Conservation (phyloP, 495 filamentous ascomycete genomes). For the Penicillium pancosmium region DNA sequence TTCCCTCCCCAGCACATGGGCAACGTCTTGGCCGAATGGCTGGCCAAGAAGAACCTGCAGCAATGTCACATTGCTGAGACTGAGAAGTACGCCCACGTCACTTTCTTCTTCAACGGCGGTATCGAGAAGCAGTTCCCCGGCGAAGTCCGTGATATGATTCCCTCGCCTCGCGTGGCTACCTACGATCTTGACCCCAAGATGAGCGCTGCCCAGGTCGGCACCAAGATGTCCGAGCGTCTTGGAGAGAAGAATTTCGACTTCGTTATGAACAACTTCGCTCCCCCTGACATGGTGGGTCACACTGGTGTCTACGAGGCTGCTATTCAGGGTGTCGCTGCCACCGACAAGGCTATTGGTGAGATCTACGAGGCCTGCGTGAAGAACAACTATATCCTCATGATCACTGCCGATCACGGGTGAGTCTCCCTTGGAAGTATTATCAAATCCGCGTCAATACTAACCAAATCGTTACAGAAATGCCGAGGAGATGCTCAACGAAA, state of each 20-base stretch:
- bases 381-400: slow-evolving; percentile 86
- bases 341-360: slow-evolving; percentile 89
- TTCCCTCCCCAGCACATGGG: slow-evolving; percentile 95
- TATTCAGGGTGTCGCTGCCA: slow-evolving; percentile 79
- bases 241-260: slow-evolving; percentile 83
- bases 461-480: slow-evolving; percentile 64
- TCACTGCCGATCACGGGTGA: slow-evolving; percentile 92
- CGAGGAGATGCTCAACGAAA: slow-evolving; percentile 97
- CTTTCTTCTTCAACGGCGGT: slow-evolving; percentile 99
- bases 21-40: slow-evolving; percentile 94
- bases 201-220: slow-evolving; percentile 84
- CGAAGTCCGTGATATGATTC: slow-evolving; percentile 79
- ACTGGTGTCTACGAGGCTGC: slow-evolving; percentile 98
- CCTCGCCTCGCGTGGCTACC: slow-evolving; percentile 80
- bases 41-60: slow-evolving; percentile 80
- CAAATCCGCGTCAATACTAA: slow-evolving; percentile 8
- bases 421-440: slow-evolving; percentile 20
- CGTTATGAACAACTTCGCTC: slow-evolving; percentile 99
- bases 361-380: slow-evolving; percentile 93
- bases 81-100: slow-evolving; percentile 99
- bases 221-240: slow-evolving; percentile 84
- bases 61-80: slow-evolving; percentile 98
- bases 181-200: slow-evolving; percentile 97
- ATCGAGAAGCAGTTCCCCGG: slow-evolving; percentile 94
- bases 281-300: slow-evolving; percentile 99